Percentiles rank a stretch among this genome's conserved stretches.
phyloP scores from a whole-genome alignment of 2,329 filamentous ascomycete species.

The Diaporthe aspalathi region DNA sequence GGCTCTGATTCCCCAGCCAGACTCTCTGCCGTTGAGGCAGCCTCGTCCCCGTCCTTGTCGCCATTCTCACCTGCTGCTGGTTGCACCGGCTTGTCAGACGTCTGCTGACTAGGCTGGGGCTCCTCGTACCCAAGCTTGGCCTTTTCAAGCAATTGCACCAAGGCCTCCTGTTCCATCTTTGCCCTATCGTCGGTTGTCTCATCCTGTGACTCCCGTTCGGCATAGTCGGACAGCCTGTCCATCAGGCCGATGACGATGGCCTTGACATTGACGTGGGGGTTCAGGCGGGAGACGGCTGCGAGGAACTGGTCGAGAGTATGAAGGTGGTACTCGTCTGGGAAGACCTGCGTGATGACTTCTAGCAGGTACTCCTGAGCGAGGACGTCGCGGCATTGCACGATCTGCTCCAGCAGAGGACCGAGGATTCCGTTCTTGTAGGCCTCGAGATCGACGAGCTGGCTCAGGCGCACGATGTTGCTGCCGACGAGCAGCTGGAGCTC shows the following conservation, averaged over 20 bases:
- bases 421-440: conserved; percentile 93
- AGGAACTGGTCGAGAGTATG: conserved; percentile 97
- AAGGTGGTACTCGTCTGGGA: conserved; percentile 97
- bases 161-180: conserved; percentile 85
- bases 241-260: conserved; percentile 97
- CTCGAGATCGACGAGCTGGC: conserved; percentile 94
- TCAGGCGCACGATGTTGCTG: conserved; percentile 94
- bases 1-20: conserved; percentile 49
- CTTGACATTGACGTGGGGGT: conserved; percentile 98
- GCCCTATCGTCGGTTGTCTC: conserved; percentile 77
- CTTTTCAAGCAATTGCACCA: conserved; percentile 81
- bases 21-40: conserved; percentile 49
- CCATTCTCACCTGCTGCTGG: conserved; percentile 50
- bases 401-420: conserved; percentile 90
- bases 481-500: conserved; percentile 96
- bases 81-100: conserved; percentile 44
- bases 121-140: conserved; percentile 75
- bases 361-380: conserved; percentile 96
- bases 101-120: conserved; percentile 38
- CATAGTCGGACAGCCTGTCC: conserved; percentile 94
- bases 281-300: conserved; percentile 89
- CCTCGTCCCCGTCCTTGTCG: conserved; percentile 47
- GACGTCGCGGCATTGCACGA: conserved; percentile 97
- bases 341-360: conserved; percentile 98
- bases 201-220: conserved; percentile 84